Base-by-base conservation (phyloP, 23 red algal species). In the Gracilaria domingensis region DNA sequence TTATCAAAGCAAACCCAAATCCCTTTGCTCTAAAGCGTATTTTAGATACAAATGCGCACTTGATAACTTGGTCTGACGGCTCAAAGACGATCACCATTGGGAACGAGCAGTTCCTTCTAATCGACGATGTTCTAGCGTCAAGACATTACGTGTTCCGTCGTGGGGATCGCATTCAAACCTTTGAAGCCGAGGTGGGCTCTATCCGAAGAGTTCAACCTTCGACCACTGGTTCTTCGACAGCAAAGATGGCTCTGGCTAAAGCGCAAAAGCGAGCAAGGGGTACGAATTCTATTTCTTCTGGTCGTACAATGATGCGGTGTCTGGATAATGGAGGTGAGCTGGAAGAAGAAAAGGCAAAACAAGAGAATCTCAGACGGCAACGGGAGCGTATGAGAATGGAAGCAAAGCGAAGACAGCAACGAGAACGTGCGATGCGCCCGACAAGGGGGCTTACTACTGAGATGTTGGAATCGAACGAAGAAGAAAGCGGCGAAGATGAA, bases 21-120 rank as follows among this genome's bases (percentile, higher is more conserved):
- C 87, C 87, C 12, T 79, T 90, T 2, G 38, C 79, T 28, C 80
- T 84, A 21, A 56, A 42, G 40, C 44, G 44, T 8, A 47, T 94
- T 16, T 24, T 85, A 20, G 81, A 94, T 37, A 75, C 80, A 1
- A 94, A 94, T 72, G 81, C 91, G 0, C 81, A 72, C 61, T 28
- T 94, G 6, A 66, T 94, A 71, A 84, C 76, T 13, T 94, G 91
- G 91, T 79, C 67, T 1, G 91, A 94, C 56, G 91, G 91, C 12
- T 94, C 91, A 18, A 54, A 67, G 26, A 87, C 91, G 14, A 65
- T 94, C 24, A 78, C 71, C 48, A 79, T 94, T 36, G 91, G 91
- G 13, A 51, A 57, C 23, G 51, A 86, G 9, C 81, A 86, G 35
- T 94, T 94, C 65, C 59, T 82, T 45, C 32, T 94, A 29, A 77